Percentiles rank a stretch among this genome's conserved stretches.
phyloP scores from a whole-genome alignment of 768 basidiomycete genomes.

The Termitomyces sp. region DNA sequence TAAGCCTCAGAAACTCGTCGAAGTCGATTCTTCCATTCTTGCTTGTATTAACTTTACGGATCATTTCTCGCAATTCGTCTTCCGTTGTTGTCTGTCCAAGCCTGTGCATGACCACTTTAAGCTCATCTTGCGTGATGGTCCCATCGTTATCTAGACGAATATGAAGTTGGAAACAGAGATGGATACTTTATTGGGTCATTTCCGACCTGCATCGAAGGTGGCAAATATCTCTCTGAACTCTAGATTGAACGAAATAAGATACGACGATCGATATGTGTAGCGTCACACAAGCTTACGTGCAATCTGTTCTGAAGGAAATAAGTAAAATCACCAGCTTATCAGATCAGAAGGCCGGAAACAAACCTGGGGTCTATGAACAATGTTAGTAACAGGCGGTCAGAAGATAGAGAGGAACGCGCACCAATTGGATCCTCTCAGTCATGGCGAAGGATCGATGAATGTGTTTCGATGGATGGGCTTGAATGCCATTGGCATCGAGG shows the following conservation, averaged over 20 bases:
- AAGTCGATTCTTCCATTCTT: constrained; percentile 42
- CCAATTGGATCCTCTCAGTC: constrained; percentile 4
- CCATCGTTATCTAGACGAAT: constrained; percentile 37
- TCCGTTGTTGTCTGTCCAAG: constrained; percentile 46
- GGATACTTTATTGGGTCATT: neutral
- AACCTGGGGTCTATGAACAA: constrained; percentile 7
- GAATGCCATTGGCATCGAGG: neutral
- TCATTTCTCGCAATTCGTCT: constrained; percentile 42
- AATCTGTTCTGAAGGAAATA: constrained; percentile 6
- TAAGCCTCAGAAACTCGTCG: constrained; percentile 40
- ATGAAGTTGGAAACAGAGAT: neutral
- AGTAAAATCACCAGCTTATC: neutral
- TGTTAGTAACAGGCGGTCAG: neutral
- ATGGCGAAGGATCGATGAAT: neutral
- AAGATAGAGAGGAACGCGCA: neutral
- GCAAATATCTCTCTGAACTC: constrained; percentile 20
- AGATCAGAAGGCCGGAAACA: neutral
- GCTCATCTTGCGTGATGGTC: constrained; percentile 43
- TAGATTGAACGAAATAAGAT: constrained; percentile 1
- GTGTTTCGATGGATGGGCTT: neutral
- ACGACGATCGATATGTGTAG: neutral
- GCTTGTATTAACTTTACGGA: constrained; percentile 42
- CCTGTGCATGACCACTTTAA: constrained; percentile 44
- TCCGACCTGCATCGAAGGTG: constrained; percentile 23
- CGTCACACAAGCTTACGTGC: constrained; percentile 2